A percentile compares a stretch with the other conserved stretches of the same genome.
phyloP scores from a whole-genome alignment of 2,329 filamentous ascomycete genomes.

The Paraconiothyrium brasiliense region DNA sequence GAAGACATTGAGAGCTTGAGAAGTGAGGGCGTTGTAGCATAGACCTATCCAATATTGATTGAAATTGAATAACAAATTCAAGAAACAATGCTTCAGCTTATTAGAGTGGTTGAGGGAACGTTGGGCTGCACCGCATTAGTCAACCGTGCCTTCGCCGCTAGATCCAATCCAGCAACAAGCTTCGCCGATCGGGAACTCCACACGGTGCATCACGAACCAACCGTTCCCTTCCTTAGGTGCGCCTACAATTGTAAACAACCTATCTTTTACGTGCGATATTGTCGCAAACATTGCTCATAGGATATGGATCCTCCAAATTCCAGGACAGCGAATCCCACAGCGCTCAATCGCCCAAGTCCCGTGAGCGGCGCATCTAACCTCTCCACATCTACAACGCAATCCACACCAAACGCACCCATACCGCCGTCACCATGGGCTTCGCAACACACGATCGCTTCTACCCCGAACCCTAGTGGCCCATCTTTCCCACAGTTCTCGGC shows the following conservation, averaged over 20 bases:
- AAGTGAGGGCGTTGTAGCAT: constrained; percentile 48
- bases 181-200: constrained; percentile 8
- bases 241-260: constrained; percentile 4
- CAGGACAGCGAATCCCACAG: constrained; percentile 17
- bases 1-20: constrained; percentile 43
- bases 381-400: constrained; percentile 32
- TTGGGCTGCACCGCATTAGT: constrained; percentile 1
- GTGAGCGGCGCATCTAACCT: constrained; percentile 27
- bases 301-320: constrained; percentile 32
- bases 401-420: constrained; percentile 27
- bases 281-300: constrained; percentile 16
- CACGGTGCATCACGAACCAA: constrained; percentile 14
- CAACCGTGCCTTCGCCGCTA: constrained; percentile 2
- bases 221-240: constrained; percentile 9
- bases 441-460: constrained; percentile 36
- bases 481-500: constrained; percentile 48
- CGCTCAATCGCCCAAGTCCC: constrained; percentile 31
- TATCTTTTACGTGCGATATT: constrained; percentile 13
- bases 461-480: constrained; percentile 27
- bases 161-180: constrained; percentile 2
- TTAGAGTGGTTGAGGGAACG: not conserved
- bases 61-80: not conserved
- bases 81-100: not conserved
- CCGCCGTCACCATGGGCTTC: constrained; percentile 37
- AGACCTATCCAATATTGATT: constrained; percentile 2